phyloP scores from a whole-genome alignment of 2,329 filamentous ascomycete genomes.

The Aspergillus tamarii region DNA sequence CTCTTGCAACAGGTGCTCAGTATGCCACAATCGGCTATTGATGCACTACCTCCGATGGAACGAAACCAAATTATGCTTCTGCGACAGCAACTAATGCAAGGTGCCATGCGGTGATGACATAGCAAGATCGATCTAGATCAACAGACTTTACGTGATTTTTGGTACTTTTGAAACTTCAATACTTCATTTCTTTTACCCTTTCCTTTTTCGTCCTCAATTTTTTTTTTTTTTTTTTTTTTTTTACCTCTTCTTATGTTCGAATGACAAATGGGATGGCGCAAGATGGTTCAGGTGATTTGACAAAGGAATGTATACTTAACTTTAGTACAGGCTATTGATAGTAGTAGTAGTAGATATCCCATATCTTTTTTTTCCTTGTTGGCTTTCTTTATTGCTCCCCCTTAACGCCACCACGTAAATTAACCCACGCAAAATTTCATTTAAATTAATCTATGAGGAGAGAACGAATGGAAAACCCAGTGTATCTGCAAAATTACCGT shows the following conservation, averaged over 20 bases:
- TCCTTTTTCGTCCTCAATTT: conserved; percentile 6
- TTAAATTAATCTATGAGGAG: no score
- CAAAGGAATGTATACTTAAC: conserved; percentile 12
- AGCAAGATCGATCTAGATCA: not conserved
- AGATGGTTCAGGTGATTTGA: conserved; percentile 1
- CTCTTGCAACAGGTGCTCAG: conserved; percentile 80
- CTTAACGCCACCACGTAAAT: no score
- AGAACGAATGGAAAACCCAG: no score
- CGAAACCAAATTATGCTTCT: conserved; percentile 78
- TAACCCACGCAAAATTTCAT: no score
- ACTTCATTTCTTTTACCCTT: conserved; percentile 1
- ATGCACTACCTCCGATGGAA: conserved; percentile 74
- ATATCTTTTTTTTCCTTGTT: not conserved
- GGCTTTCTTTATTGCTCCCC: no score
- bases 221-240: conserved; percentile 2
- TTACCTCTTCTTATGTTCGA: not conserved
- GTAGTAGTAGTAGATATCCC: conserved; percentile 4
- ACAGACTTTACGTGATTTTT: not conserved
- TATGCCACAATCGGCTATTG: conserved; percentile 78
- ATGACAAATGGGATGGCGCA: conserved; percentile 7
- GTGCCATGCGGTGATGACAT: conserved; percentile 36
- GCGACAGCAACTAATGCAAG: conserved; percentile 63
- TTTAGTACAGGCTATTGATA: conserved; percentile 8
- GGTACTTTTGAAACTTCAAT: not conserved
- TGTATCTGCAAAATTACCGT: no score